Evolutionary conservation across 1,139 yeast genomes (phyloP).

Genomic region (Zygotorulaspora mrakii): DNA sequence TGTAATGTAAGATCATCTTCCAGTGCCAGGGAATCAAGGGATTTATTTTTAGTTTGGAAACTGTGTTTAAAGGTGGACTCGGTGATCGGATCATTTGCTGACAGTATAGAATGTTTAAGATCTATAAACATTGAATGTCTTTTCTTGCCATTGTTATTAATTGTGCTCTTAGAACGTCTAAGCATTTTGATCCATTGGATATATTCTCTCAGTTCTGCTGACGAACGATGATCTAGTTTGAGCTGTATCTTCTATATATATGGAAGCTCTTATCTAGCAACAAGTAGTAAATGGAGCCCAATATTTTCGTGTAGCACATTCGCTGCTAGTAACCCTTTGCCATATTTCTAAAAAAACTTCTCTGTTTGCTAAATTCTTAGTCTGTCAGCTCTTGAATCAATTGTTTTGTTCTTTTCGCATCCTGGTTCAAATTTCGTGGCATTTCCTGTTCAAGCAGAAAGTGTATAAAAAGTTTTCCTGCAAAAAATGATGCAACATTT

Average conservation of each 20-base stretch:
- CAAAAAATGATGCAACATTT: not conserved
- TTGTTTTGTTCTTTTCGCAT: slow-evolving; percentile 8
- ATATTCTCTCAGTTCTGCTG: too few species aligned
- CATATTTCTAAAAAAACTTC: not conserved
- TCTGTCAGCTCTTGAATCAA: slow-evolving; percentile 4
- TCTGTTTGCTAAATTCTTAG: slow-evolving; percentile 1
- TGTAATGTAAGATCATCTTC: slow-evolving; percentile 6
- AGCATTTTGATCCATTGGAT: too few species aligned
- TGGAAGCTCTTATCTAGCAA: too few species aligned
- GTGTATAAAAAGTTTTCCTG: not conserved
- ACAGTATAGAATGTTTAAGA: slow-evolving; percentile 8
- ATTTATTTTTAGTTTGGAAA: slow-evolving; percentile 13
- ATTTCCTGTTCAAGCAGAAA: slow-evolving; percentile 3
- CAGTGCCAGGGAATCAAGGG: slow-evolving; percentile 8
- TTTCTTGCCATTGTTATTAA: slow-evolving; percentile 14
- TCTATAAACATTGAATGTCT: slow-evolving; percentile 25
- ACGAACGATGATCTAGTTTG: too few species aligned
- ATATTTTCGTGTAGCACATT: slow-evolving; percentile 1
- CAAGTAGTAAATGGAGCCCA: too few species aligned
- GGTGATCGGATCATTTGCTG: not conserved
- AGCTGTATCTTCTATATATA: too few species aligned
- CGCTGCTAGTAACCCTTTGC: not conserved
- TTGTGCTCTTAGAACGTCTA: slow-evolving; percentile 16
- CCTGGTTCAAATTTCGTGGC: slow-evolving; percentile 1
- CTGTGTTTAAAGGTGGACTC: slow-evolving; percentile 5